phyloP scores from a whole-genome alignment of 495 filamentous ascomycete genomes.

The Astrocystis sublimbata region DNA sequence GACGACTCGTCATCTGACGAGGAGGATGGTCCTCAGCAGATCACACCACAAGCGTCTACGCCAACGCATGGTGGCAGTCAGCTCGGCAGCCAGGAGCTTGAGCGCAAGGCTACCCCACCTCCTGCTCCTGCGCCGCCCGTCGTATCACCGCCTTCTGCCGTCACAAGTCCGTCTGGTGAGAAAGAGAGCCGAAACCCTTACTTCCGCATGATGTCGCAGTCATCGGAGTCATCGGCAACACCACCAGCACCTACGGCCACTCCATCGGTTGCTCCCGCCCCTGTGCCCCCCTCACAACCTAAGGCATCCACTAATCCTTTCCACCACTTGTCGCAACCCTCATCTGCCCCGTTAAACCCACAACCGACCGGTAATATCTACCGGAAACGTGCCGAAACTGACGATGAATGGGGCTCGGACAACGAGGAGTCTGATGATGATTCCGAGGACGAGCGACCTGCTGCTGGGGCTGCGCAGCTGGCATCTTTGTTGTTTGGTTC shows the following conservation, averaged over 20 bases:
- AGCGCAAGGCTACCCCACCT: conserved; percentile 51
- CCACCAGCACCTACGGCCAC: conserved; percentile 45
- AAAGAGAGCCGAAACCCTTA: conserved; percentile 54
- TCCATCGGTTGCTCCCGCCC: conserved; percentile 34
- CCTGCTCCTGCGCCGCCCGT: conserved; percentile 47
- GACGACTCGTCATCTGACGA: conserved; percentile 78
- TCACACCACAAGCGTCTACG: conserved; percentile 80
- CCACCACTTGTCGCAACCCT: conserved; percentile 72
- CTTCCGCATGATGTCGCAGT: conserved; percentile 53
- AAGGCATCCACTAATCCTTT: conserved; percentile 90
- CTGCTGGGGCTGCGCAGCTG: conserved; percentile 83
- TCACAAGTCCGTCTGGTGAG: conserved; percentile 50
- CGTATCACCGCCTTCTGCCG: conserved; percentile 35
- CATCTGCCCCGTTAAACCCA: conserved; percentile 25
- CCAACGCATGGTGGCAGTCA: conserved; percentile 62
- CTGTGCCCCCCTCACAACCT: conserved; percentile 38
- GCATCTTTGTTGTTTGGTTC: conserved; percentile 94
- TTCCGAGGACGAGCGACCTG: conserved; percentile 68
- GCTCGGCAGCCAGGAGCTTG: conserved; percentile 53
- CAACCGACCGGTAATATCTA: conserved; percentile 36
- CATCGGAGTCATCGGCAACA: conserved; percentile 48
- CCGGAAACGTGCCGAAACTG: conserved; percentile 47
- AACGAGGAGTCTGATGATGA: conserved; percentile 73
- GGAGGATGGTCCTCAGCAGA: conserved; percentile 79
- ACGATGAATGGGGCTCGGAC: conserved; percentile 90